A percentile compares a stretch with the other conserved stretches of the same genome.
These are phyloP conservation scores for Thymus mandschuricus DNA, from an alignment of 257 asterid genomes.

Conservation along the genomic window DNA sequence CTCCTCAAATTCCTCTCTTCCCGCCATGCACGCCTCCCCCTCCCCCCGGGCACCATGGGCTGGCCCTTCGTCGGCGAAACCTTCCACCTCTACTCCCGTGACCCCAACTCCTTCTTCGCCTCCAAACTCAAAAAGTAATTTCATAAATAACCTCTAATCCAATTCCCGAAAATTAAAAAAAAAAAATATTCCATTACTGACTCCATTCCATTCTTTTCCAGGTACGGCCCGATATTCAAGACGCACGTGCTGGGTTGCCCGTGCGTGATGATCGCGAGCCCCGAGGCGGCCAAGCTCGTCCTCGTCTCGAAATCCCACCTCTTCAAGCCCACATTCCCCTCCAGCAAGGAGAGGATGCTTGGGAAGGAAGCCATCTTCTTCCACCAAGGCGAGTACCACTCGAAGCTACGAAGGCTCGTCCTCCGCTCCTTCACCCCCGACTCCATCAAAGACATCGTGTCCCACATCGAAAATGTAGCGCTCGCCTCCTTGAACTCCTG, in stretches of 20 bases:
- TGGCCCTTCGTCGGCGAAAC: constrained; percentile 86
- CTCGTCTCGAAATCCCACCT: constrained; percentile 67
- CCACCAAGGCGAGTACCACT: constrained; percentile 72
- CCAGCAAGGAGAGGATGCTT: constrained; percentile 76
- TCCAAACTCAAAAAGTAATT: constrained; percentile 65
- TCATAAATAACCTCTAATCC: neutral
- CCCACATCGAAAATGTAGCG: constrained; percentile 56
- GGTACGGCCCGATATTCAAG: constrained; percentile 80
- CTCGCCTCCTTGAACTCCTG: constrained; percentile 46
- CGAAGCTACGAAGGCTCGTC: constrained; percentile 59
- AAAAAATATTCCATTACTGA: neutral
- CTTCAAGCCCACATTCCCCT: constrained; percentile 82
- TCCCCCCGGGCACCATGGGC: constrained; percentile 85
- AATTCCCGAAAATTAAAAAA: neutral
- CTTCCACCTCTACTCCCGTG: constrained; percentile 67
- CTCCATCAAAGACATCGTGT: constrained; percentile 54
- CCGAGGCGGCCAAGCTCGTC: constrained; percentile 67
- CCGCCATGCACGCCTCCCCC: constrained; percentile 48
- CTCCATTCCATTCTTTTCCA: neutral
- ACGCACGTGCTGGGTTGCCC: constrained; percentile 69
- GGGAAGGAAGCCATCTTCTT: constrained; percentile 80
- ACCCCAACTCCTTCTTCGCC: constrained; percentile 71
- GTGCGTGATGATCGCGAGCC: constrained; percentile 80
- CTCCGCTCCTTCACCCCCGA: constrained; percentile 73
- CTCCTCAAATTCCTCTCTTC: constrained; percentile 30